Conservation (phyloP, 1,284 basidiomycete genomes). For the Fomitiporia mediterranea region DNA sequence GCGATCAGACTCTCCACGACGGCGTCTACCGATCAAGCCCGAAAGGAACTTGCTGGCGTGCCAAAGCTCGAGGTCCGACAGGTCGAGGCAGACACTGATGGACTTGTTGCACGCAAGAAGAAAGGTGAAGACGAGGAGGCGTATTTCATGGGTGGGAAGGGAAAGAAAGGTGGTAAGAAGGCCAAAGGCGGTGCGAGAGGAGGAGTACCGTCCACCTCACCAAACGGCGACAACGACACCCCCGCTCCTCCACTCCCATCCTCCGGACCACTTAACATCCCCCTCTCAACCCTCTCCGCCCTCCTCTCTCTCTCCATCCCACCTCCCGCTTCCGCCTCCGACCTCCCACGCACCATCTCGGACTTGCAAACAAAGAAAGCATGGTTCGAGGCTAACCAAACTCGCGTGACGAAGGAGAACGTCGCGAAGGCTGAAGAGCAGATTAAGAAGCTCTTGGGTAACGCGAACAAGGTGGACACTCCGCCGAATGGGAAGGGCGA, state of each 20-base stretch:
- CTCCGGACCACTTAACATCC: constrained; percentile 65
- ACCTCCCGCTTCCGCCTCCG: constrained; percentile 74
- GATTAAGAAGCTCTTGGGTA: constrained; percentile 59
- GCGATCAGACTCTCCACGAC: constrained; percentile 39
- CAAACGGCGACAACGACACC: constrained; percentile 33
- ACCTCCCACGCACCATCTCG: constrained; percentile 82
- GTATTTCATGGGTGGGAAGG: constrained; percentile 76
- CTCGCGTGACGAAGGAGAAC: constrained; percentile 63
- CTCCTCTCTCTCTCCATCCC: constrained; percentile 88
- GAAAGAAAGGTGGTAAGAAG: constrained; percentile 66
- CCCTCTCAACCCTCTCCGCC: constrained; percentile 82
- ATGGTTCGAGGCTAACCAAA: constrained; percentile 86
- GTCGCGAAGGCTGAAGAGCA: constrained; percentile 77
- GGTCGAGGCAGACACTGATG: constrained; percentile 72
- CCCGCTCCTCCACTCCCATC: constrained; percentile 27
- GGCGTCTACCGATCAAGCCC: constrained; percentile 31
- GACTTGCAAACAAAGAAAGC: constrained; percentile 93
- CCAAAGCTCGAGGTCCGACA: constrained; percentile 83
- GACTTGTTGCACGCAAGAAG: constrained; percentile 85
- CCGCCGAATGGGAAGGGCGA: constrained; percentile 42
- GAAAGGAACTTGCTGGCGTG: constrained; percentile 61
- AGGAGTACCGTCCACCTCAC: constrained; percentile 27
- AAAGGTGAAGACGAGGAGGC: constrained; percentile 80
- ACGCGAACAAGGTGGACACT: constrained; percentile 33
- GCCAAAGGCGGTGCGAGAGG: constrained; percentile 31